Evolutionary conservation across 768 basidiomycete genomes (phyloP), one percentile per base, ranked within the genome.

Genomic region (Calocera cornea): DNA sequence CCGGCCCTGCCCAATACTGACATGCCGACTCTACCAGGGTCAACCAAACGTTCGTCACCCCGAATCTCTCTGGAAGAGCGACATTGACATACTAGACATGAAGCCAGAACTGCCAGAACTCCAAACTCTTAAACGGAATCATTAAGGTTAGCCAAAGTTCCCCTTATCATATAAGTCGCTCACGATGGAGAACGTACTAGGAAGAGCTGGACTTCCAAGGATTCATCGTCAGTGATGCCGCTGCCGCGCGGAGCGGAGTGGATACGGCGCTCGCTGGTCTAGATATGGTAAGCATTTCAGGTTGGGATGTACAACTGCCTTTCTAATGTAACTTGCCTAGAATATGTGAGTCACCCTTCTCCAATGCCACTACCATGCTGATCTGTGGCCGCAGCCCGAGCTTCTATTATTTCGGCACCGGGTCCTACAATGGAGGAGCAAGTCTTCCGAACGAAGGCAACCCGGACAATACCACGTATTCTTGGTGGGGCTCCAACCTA

Each of bases 401-500:
- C 85, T 69, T 75, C 78, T 80, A 85, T 73, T 78, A 77, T 1
- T 82, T 83, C 71, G 71, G 76, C 70, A 82, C 81, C 44, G 44
- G 44, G 10, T 78, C 34, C 36, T 72, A 65, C 44, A 47, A 47
- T 47, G 44, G 44, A 19, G 44, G 44, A 5, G 44, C 44, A 17
- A 47, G 44, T 47, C 44, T 47, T 47, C 44, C 44, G 19, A 47
- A 47, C 24, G 44, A 47, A 47, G 44, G 44, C 24, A 47, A 47
- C 19, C 44, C 44, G 16, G 44, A 47, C 44, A 47, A 47, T 24
- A 47, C 44, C 19, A 47, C 44, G 7, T 47, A 19, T 47, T 47
- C 44, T 19, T 47, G 86, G 85, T 86, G 87, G 19, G 40, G 34
- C 54, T 36, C 22, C 0, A 89, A 87, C 74, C 80, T 92, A 34